phyloP scores from a whole-genome alignment of 2,329 filamentous ascomycete genomes.

The Verticillium zaregamsianum region DNA sequence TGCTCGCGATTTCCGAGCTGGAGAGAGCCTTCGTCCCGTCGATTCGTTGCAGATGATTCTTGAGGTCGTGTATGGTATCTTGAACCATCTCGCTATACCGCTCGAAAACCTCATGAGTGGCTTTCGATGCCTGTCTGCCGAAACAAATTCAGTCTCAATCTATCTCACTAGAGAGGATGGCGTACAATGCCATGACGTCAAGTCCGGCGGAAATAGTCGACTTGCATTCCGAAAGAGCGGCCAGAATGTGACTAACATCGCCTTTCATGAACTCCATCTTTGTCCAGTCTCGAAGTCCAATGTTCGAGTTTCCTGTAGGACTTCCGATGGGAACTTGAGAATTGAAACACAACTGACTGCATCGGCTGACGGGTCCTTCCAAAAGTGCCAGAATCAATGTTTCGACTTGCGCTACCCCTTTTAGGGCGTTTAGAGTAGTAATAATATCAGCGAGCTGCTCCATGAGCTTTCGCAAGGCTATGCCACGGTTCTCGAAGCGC shows the following conservation, averaged over 20 bases:
- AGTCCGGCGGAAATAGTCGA: slow-evolving; percentile 31
- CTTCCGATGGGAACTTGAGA: slow-evolving; percentile 29
- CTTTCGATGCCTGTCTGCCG: slow-evolving; percentile 24
- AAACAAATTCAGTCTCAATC: slow-evolving; percentile 5
- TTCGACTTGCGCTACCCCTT: slow-evolving; percentile 18
- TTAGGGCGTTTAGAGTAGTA: slow-evolving; percentile 24
- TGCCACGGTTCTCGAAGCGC: slow-evolving; percentile 28
- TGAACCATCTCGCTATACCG: slow-evolving; percentile 33
- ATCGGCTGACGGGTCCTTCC: slow-evolving; percentile 28
- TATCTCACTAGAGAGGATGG: slow-evolving; percentile 16
- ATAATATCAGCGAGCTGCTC: slow-evolving; percentile 26
- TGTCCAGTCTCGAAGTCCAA: slow-evolving; percentile 29
- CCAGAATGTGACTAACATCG: slow-evolving; percentile 33
- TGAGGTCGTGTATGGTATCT: slow-evolving; percentile 28
- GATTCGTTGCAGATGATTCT: slow-evolving; percentile 28
- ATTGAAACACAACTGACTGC: slow-evolving; percentile 28
- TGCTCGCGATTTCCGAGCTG: slow-evolving; percentile 11
- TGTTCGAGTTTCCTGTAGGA: slow-evolving; percentile 27
- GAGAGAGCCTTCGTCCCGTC: slow-evolving; percentile 26
- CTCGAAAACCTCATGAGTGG: slow-evolving; percentile 25
- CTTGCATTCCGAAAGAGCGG: slow-evolving; percentile 31
- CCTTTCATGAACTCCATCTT: slow-evolving; percentile 36
- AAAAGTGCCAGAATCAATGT: slow-evolving; percentile 24
- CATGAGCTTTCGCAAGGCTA: slow-evolving; percentile 26
- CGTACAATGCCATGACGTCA: slow-evolving; percentile 27